Evolutionary conservation across 2,329 filamentous ascomycete genomes (phyloP).

Genomic region (Pestalotiopsis sp.): DNA sequence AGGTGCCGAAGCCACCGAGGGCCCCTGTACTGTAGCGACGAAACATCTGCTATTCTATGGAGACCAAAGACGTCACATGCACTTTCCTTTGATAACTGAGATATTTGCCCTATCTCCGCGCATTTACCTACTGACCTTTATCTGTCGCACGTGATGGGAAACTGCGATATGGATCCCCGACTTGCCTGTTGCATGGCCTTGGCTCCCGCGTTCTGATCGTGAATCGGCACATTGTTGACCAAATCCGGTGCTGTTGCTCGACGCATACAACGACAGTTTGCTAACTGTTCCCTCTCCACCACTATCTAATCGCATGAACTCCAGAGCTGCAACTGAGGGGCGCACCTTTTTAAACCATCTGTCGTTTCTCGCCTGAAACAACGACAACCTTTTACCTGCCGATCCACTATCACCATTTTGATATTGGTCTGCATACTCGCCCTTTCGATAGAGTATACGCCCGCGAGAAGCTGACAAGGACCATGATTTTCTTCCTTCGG

Average conservation of each 20-base stretch:
- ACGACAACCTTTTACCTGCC: neutral
- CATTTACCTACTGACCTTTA: neutral
- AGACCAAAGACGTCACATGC: neutral
- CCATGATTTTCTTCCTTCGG: neutral
- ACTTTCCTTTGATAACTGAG: neutral
- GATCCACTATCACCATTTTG: conserved; percentile 3
- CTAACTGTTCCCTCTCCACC: neutral
- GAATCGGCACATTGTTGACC: neutral
- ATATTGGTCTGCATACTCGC: neutral
- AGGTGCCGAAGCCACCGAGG: neutral
- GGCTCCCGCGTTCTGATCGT: neutral
- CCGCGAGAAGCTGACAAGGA: conserved; percentile 16
- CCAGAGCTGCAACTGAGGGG: neutral
- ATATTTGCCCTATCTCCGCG: no score
- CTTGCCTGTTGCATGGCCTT: neutral
- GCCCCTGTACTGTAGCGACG: neutral
- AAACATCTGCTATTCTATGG: neutral
- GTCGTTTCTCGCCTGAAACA: neutral
- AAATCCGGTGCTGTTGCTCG: neutral
- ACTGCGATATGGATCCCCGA: neutral
- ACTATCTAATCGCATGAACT: neutral
- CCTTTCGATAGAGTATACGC: neutral
- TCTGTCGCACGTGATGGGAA: neutral
- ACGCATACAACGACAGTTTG: neutral
- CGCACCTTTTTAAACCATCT: neutral